phyloP scores from a whole-genome alignment of 2,329 filamentous ascomycete genomes.

The Fusarium goolgardi region DNA sequence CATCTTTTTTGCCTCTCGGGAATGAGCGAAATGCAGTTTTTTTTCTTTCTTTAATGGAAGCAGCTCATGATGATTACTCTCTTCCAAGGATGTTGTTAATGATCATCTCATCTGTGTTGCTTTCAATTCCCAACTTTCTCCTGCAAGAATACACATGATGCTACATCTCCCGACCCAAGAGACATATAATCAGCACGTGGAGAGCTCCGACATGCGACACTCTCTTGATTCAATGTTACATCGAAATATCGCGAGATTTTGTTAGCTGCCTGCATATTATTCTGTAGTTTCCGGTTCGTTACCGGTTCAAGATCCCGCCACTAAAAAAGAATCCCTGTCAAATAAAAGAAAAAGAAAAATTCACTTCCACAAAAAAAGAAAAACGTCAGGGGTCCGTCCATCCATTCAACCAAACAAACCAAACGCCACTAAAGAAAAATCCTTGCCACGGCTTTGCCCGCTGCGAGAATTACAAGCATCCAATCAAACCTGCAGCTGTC shows the following conservation, averaged over 20 bases:
- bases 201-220: background rate
- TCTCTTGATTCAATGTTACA: slow-evolving; percentile 10
- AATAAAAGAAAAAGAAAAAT: slow-evolving; percentile 15
- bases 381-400: slow-evolving; percentile 11
- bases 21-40: slow-evolving; percentile 21
- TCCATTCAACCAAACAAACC: background rate
- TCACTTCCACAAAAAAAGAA: background rate
- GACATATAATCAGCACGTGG: background rate
- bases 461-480: slow-evolving; percentile 2
- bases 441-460: slow-evolving; percentile 34
- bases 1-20: slow-evolving; percentile 29
- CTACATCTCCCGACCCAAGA: background rate
- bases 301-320: slow-evolving; percentile 18
- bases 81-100: background rate
- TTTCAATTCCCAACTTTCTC: slow-evolving; percentile 5
- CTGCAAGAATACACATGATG: background rate
- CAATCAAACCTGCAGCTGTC: slow-evolving; percentile 10
- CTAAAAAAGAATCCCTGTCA: slow-evolving; percentile 3
- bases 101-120: background rate
- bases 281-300: slow-evolving; percentile 23
- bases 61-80: slow-evolving; percentile 10
- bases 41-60: background rate
- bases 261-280: slow-evolving; percentile 16
- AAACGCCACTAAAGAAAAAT: slow-evolving; percentile 14
- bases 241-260: slow-evolving; percentile 37